Evolutionary conservation across 2,329 filamentous ascomycete genomes (phyloP).

Genomic region (Fusarium sp.): DNA sequence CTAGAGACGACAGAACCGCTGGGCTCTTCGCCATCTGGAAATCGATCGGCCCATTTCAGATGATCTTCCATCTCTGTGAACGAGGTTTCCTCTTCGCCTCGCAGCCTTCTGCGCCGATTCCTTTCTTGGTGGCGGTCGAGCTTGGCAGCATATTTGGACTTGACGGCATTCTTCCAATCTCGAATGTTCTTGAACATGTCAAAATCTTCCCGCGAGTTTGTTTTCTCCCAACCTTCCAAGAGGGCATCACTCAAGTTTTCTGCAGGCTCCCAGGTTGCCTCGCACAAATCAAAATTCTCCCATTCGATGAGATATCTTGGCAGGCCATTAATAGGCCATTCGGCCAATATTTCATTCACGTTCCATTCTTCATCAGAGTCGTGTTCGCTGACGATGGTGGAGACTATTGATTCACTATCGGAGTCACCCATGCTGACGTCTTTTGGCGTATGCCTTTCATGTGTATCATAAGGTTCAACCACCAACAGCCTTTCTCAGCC

Average conservation of each 20-base stretch:
- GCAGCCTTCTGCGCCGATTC: constrained; percentile 57
- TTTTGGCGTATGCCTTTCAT: neutral
- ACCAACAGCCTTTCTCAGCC: neutral
- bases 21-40: constrained; percentile 19
- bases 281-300: constrained; percentile 50
- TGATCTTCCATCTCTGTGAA: constrained; percentile 42
- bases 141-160: constrained; percentile 45
- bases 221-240: constrained; percentile 57
- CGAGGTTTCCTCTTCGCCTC: constrained; percentile 49
- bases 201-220: constrained; percentile 51
- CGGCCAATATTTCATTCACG: constrained; percentile 64
- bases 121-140: constrained; percentile 55
- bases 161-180: constrained; percentile 52
- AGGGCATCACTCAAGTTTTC: constrained; percentile 56
- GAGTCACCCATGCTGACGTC: constrained; percentile 26
- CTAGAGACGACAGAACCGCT: constrained; percentile 1
- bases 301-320: constrained; percentile 53
- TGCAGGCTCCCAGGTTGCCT: constrained; percentile 64
- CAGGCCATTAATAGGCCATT: constrained; percentile 50
- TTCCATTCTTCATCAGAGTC: constrained; percentile 60
- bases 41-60: constrained; percentile 26
- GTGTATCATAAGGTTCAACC: neutral
- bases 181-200: constrained; percentile 55
- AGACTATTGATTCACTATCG: constrained; percentile 50
- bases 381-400: constrained; percentile 48